These are phyloP conservation scores for Diutina sp. DNA, from an alignment of 1,139 yeast species.

Conservation along the genomic window DNA sequence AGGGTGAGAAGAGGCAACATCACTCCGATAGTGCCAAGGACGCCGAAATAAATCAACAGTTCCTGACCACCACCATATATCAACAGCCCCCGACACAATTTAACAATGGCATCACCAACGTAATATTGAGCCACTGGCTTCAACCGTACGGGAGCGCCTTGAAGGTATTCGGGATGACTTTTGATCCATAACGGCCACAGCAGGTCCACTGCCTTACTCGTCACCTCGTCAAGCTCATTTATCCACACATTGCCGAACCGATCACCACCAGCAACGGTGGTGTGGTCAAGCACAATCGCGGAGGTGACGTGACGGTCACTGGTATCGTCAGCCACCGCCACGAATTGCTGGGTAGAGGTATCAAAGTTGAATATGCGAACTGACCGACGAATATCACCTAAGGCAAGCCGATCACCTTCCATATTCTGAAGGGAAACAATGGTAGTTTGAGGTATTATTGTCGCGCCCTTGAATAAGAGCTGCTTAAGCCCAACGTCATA, in stretches of 20 bases:
- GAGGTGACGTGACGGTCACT: constrained; percentile 57
- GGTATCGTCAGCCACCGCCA: constrained; percentile 59
- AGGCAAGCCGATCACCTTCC: constrained; percentile 43
- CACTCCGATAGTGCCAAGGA: constrained; percentile 73
- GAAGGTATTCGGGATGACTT: constrained; percentile 27
- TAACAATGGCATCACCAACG: neutral
- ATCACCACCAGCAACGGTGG: constrained; percentile 80
- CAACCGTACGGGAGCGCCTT: constrained; percentile 41
- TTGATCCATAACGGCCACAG: constrained; percentile 1
- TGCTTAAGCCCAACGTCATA: constrained; percentile 76
- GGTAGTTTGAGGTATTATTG: constrained; percentile 22
- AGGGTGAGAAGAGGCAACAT: constrained; percentile 54
- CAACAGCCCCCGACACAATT: constrained; percentile 31
- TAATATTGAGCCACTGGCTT: neutral
- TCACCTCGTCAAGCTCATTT: constrained; percentile 39
- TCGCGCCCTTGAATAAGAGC: constrained; percentile 50
- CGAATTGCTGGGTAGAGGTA: constrained; percentile 34
- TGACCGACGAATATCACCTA: constrained; percentile 59
- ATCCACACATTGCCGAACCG: constrained; percentile 74
- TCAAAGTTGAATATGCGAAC: constrained; percentile 47
- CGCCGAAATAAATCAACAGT: constrained; percentile 54
- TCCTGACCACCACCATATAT: constrained; percentile 57
- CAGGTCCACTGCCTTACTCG: constrained; percentile 29
- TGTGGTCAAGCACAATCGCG: constrained; percentile 49
- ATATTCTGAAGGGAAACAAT: constrained; percentile 42